Conservation (phyloP, 2,329 filamentous ascomycete species). For the Emydomyces testavorans region DNA sequence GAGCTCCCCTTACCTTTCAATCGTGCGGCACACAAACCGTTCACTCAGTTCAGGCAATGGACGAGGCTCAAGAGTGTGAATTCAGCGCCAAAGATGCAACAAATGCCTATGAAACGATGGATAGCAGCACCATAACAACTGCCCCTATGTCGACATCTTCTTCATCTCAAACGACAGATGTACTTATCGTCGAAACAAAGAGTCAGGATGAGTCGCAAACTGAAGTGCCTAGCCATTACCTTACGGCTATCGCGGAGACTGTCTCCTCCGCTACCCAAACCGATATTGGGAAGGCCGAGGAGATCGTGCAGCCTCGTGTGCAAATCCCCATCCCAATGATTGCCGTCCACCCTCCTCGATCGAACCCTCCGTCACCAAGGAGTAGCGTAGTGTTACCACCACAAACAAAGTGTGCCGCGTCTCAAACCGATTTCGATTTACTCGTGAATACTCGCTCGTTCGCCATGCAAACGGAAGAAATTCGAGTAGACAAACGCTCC, state of each 20-base stretch:
- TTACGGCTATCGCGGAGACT: constrained; percentile 12
- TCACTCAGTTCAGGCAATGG: neutral
- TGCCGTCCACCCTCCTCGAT: constrained; percentile 77
- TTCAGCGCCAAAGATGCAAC: neutral
- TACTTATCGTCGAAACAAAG: constrained; percentile 28
- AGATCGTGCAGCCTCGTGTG: constrained; percentile 5
- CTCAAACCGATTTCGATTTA: constrained; percentile 56
- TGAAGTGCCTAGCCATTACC: neutral
- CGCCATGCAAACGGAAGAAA: constrained; percentile 79
- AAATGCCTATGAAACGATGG: constrained; percentile 15
- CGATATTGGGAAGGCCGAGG: constrained; percentile 15
- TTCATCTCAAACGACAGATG: constrained; percentile 34
- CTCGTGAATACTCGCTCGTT: constrained; percentile 41
- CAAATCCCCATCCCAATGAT: constrained; percentile 63
- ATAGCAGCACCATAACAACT: constrained; percentile 26
- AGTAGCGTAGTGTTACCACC: constrained; percentile 67
- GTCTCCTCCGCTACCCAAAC: constrained; percentile 26
- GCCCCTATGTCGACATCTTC: constrained; percentile 32
- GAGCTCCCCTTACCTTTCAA: neutral
- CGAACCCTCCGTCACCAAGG: constrained; percentile 66
- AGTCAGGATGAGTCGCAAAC: constrained; percentile 25
- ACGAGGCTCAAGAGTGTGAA: too few relatives aligned
- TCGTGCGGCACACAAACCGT: constrained; percentile 4
- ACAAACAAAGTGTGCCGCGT: constrained; percentile 66
- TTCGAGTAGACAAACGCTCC: constrained; percentile 67